These are phyloP conservation scores for Kodamaea alishanica DNA, from an alignment of 1,139 yeast species.

Conservation along the genomic window DNA sequence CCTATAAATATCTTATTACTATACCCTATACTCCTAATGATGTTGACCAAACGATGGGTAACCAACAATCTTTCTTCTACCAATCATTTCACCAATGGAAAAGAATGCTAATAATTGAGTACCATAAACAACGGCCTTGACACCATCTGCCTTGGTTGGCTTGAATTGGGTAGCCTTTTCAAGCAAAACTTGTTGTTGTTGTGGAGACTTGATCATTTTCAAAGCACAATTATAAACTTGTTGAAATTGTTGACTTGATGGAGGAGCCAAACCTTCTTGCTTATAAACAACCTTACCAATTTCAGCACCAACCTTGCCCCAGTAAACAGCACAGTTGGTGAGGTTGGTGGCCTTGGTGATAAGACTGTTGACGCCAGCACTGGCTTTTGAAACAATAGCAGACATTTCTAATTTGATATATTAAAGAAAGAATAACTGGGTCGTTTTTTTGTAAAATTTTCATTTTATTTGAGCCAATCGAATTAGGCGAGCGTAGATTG, in stretches of 20 bases:
- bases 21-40: conserved; percentile 14
- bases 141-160: conserved; percentile 54
- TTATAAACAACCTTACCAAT: conserved; percentile 85
- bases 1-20: conserved; percentile 1
- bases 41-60: conserved; percentile 53
- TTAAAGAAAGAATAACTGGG: conserved; percentile 1
- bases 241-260: conserved; percentile 74
- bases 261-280: conserved; percentile 93
- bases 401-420: conserved; percentile 32
- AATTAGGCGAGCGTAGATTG: conserved; percentile 15
- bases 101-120: conserved; percentile 88
- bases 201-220: conserved; percentile 36
- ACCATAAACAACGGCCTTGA: conserved; percentile 71
- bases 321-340: conserved; percentile 62
- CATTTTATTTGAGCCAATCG: conserved; percentile 15
- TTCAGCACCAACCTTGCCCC: conserved; percentile 88
- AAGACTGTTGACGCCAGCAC: conserved; percentile 37
- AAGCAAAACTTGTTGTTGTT: conserved; percentile 47
- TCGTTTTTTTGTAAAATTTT: conserved; percentile 2
- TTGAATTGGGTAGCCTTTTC: conserved; percentile 42
- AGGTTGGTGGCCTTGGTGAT: conserved; percentile 39
- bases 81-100: conserved; percentile 93
- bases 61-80: conserved; percentile 90
- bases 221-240: conserved; percentile 58
- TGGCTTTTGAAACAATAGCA: conserved; percentile 46